These are phyloP conservation scores for Irpex sp. DNA, from an alignment of 1,284 basidiomycete genomes.

Conservation along the genomic window DNA sequence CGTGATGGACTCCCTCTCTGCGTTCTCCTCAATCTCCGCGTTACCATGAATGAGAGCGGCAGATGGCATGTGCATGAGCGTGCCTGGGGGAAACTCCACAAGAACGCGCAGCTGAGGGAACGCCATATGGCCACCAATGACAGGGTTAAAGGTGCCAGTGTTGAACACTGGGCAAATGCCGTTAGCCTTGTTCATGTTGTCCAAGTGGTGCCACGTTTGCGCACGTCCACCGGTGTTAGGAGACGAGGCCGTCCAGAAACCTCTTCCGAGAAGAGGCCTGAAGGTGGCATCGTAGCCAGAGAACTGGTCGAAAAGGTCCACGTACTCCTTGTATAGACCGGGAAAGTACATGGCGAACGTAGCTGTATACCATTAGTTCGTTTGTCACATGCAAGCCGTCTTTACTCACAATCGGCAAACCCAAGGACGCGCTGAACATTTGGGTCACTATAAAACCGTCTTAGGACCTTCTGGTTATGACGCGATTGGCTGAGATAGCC, in stretches of 20 bases:
- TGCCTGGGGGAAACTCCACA: constrained; percentile 20
- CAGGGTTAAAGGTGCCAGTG: constrained; percentile 20
- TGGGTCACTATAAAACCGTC: neutral
- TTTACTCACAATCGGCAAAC: neutral
- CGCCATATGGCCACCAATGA: constrained; percentile 23
- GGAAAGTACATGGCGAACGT: neutral
- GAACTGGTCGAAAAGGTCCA: neutral
- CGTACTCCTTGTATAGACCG: neutral
- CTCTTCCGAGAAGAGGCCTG: neutral
- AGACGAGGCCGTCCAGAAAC: neutral
- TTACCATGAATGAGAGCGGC: constrained; percentile 24
- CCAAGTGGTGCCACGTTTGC: neutral
- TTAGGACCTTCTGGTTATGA: neutral
- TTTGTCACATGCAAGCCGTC: neutral
- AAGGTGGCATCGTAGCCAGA: neutral
- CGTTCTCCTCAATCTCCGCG: constrained; percentile 13
- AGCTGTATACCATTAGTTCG: neutral
- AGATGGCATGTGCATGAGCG: constrained; percentile 24
- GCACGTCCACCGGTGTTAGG: neutral
- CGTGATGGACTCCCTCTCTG: constrained; percentile 19
- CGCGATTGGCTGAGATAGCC: neutral
- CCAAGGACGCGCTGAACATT: neutral
- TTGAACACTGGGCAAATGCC: constrained; percentile 20
- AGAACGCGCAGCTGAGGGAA: constrained; percentile 20
- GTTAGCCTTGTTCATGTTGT: neutral